Evolutionary conservation across 176 grass and related monocot genomes (phyloP), one percentile per base, ranked within the genome.

Genomic region (Calamus simplicifolius): DNA sequence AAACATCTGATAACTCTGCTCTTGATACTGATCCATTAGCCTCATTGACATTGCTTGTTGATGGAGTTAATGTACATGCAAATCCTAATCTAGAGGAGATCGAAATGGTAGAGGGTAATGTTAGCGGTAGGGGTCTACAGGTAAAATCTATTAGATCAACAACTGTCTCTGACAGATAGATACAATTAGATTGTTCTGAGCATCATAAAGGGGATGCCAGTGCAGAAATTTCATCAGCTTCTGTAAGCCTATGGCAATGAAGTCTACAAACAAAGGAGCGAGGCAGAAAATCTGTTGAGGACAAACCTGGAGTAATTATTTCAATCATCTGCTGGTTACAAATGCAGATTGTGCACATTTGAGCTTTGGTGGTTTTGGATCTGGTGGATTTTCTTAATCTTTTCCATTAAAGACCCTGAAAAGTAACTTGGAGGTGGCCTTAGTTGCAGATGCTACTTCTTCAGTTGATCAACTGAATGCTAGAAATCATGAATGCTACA

Each of bases 331-430:
- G 35, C 88, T 85, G 81, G 79, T 98, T 63, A 80, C 82, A 58
- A 88, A 89, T 65, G 73, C 79, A 38, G 88, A 88, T 12, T 93
- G 94, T 68, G 88, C 69, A 3, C 77, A 80, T 79, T 76, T 93
- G 70, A 93, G 94, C 79, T 98, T 98, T 65, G 94, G 94, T 49
- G 89, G 94, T 80, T 98, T 98, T 61, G 81, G 68, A 66, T 98
- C 94, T 4, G 94, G 94, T 72, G 83, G 88, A 49, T 98, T 98
- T 85, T 93, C 88, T 69, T 88, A 81, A 18, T 68, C 86, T 18
- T 81, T 98, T 67, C 78, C 81, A 55, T 76, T 75, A 63, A 80
- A 88, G 62, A 65, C 59, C 50, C 49, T 72, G 2, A 70, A 74
- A 59, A 73, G 51, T 72, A 77, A 63, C 69, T 72, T 73, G 27